Evolutionary conservation across 257 asterid genomes (phyloP).

Genomic region (Solanum tacnaense): DNA sequence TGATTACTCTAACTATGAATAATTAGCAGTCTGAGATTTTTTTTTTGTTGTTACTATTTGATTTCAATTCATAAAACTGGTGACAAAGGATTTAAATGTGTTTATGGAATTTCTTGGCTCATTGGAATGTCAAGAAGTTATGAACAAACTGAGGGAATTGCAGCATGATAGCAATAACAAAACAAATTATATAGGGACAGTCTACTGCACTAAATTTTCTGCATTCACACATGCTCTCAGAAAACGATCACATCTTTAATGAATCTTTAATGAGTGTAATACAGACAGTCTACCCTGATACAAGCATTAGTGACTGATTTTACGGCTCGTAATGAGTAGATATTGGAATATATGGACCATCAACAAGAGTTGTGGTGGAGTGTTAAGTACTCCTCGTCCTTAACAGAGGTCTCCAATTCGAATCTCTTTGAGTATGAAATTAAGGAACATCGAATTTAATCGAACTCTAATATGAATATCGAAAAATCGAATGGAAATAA

Average conservation of each 20-base stretch:
- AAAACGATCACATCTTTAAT: background rate
- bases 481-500: rapidly evolving
- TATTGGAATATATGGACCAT: background rate
- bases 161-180: background rate
- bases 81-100: background rate
- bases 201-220: no score
- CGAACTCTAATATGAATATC: rapidly evolving
- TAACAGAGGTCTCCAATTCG: no score
- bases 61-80: background rate
- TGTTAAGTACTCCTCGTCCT: no score
- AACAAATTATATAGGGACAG: background rate
- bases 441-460: no score
- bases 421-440: no score
- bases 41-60: background rate
- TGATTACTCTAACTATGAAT: background rate
- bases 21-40: background rate
- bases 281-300: rapidly evolving
- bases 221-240: background rate
- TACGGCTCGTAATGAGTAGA: background rate
- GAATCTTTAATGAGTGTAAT: background rate
- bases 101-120: background rate
- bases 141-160: background rate
- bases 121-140: background rate
- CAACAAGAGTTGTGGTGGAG: background rate
- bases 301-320: background rate